phyloP scores from a whole-genome alignment of 75 land plant genomes.

The Cryptomeria japonica region DNA sequence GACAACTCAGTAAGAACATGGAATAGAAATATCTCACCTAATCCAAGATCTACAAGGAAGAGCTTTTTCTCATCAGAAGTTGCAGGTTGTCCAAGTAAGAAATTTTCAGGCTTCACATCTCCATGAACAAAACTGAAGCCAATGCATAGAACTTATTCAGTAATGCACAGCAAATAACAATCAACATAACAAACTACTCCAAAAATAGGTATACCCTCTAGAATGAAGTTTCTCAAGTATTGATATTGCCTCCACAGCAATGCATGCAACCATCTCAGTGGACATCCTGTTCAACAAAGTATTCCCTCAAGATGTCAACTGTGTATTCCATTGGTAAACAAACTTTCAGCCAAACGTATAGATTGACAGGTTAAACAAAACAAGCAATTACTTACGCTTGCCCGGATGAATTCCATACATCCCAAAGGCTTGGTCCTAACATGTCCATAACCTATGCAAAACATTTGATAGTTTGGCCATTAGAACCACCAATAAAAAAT shows the following conservation, averaged over 20 bases:
- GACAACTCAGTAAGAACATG: neutral
- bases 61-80: conserved; percentile 88
- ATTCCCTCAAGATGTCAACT: neutral
- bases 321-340: neutral
- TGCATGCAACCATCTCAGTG: conserved; percentile 92
- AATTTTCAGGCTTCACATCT: conserved; percentile 98
- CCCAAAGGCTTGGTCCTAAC: conserved; percentile 96
- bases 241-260: conserved; percentile 94
- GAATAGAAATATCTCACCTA: conserved; percentile 51
- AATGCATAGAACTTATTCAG: neutral
- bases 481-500: neutral
- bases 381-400: conserved; percentile 69
- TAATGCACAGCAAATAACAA: neutral
- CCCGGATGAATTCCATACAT: conserved; percentile 88
- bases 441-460: conserved; percentile 85
- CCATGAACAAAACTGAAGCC: conserved; percentile 87
- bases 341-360: conserved; percentile 7
- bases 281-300: conserved; percentile 69
- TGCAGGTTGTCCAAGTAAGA: conserved; percentile 91
- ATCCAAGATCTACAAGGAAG: conserved; percentile 92
- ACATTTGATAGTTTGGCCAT: neutral
- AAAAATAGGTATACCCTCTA: conserved; percentile 58
- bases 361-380: conserved; percentile 5
- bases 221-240: conserved; percentile 90
- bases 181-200: neutral